phyloP scores from a whole-genome alignment of 1,139 yeast species.

The Kazachstania sp. region DNA sequence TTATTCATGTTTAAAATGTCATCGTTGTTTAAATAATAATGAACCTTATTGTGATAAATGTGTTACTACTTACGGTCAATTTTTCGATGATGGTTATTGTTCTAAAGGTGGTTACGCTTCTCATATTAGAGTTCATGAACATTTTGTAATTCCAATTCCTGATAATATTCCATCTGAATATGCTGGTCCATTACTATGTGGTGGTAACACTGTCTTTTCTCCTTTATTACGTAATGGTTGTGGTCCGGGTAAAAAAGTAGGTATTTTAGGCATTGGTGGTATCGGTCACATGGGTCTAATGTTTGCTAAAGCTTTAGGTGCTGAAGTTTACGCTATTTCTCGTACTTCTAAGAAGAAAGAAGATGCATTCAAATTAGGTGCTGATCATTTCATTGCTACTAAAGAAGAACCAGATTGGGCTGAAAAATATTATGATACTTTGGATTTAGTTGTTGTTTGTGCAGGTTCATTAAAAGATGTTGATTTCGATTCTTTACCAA shows the following conservation, averaged over 20 bases:
- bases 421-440: slow-evolving; percentile 29
- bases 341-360: slow-evolving; percentile 42
- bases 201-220: slow-evolving; percentile 45
- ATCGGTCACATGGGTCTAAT: slow-evolving; percentile 53
- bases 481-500: slow-evolving; percentile 33
- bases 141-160: slow-evolving; percentile 43
- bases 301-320: slow-evolving; percentile 51
- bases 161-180: slow-evolving; percentile 35
- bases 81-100: slow-evolving; percentile 38
- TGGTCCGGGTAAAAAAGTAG: slow-evolving; percentile 41
- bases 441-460: slow-evolving; percentile 44
- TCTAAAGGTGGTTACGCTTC: slow-evolving; percentile 51
- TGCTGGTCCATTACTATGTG: slow-evolving; percentile 48
- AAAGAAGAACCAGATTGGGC: slow-evolving; percentile 38
- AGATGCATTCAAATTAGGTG: slow-evolving; percentile 47
- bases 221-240: slow-evolving; percentile 40
- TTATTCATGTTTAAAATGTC: slow-evolving; percentile 40
- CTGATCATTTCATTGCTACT: slow-evolving; percentile 45
- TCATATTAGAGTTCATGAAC: slow-evolving; percentile 41
- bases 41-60: slow-evolving; percentile 41
- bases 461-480: slow-evolving; percentile 41
- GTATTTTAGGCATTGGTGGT: slow-evolving; percentile 53
- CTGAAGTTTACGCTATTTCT: slow-evolving; percentile 48
- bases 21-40: slow-evolving; percentile 36
- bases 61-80: slow-evolving; percentile 38